These are phyloP conservation scores for Rhizoclosmatium globosum DNA, from an alignment of 192 early-diverging fungal species.

Conservation along the genomic window DNA sequence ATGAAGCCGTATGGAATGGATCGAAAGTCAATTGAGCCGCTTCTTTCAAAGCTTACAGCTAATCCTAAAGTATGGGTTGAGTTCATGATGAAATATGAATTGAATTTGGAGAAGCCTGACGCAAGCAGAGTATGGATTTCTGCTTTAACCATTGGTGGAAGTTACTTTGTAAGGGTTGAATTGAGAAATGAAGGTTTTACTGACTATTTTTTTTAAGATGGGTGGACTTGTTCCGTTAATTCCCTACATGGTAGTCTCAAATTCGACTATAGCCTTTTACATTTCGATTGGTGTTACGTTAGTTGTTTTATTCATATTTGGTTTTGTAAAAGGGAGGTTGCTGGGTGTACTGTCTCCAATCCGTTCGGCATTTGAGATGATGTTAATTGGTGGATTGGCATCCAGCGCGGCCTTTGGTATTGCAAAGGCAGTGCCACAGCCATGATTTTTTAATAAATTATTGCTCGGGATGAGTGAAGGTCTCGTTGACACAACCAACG, in stretches of 20 bases:
- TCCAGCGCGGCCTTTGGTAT: conserved; percentile 40
- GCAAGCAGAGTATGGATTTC: conserved; percentile 62
- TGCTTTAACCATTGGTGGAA: conserved; percentile 65
- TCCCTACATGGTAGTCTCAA: conserved; percentile 62
- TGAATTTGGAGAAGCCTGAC: conserved; percentile 66
- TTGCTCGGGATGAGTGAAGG: too few relatives aligned
- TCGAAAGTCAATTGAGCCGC: conserved; percentile 54
- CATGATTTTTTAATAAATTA: background rate
- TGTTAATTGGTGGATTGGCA: conserved; percentile 36
- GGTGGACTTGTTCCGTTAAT: conserved; percentile 72
- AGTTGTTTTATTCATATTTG: conserved; percentile 66
- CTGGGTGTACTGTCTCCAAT: conserved; percentile 40
- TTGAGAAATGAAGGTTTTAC: background rate
- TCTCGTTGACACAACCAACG: too few relatives aligned
- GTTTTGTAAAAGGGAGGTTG: conserved; percentile 60
- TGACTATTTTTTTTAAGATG: background rate
- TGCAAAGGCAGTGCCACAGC: conserved; percentile 41
- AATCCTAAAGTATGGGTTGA: conserved; percentile 70
- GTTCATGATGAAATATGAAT: conserved; percentile 80
- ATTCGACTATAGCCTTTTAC: conserved; percentile 50
- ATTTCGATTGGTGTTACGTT: conserved; percentile 63
- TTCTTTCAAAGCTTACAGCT: conserved; percentile 56
- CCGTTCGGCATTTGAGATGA: conserved; percentile 36
- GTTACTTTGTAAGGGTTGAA: conserved; percentile 53
- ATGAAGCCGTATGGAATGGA: conserved; percentile 61